These are phyloP conservation scores for Persicaria maculosa DNA, from an alignment of 148 eudicot species.

Conservation along the genomic window DNA sequence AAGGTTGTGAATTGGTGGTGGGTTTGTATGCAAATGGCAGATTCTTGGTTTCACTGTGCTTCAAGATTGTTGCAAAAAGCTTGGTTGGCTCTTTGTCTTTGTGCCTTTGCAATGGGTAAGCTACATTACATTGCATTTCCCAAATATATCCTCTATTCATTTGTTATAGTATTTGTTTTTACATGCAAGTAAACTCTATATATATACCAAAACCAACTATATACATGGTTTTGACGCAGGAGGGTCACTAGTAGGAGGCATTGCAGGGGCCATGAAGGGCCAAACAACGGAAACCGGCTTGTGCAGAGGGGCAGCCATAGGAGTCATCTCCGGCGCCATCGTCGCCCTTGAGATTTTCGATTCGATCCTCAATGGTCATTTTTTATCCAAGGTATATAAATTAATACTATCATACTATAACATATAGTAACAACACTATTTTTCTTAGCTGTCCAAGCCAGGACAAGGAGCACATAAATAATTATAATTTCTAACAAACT, in stretches of 20 bases:
- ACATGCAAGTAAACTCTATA: not conserved
- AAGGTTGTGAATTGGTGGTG: conserved; percentile 11
- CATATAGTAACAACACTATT: not conserved
- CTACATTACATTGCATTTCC: not conserved
- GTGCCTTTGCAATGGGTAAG: conserved; percentile 58
- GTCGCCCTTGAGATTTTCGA: conserved; percentile 73
- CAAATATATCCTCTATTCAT: not conserved
- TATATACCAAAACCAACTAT: no score
- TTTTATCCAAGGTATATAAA: conserved; percentile 56
- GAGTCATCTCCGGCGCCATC: conserved; percentile 68
- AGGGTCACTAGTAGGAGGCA: conserved; percentile 62
- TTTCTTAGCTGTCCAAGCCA: not conserved
- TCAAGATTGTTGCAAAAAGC: conserved; percentile 24
- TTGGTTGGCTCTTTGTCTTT: conserved; percentile 30
- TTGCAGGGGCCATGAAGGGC: conserved; percentile 82
- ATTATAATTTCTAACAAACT: not conserved
- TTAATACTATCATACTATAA: not conserved
- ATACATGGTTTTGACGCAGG: conserved; percentile 29
- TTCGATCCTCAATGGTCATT: conserved; percentile 49
- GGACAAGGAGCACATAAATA: not conserved
- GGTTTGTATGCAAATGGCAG: conserved; percentile 2
- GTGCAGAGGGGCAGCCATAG: conserved; percentile 60
- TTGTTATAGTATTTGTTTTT: not conserved
- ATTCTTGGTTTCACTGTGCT: conserved; percentile 18
- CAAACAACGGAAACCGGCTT: conserved; percentile 87